These are phyloP conservation scores for Fomitopsis betulina DNA, from an alignment of 1,284 basidiomycete species.

Conservation along the genomic window DNA sequence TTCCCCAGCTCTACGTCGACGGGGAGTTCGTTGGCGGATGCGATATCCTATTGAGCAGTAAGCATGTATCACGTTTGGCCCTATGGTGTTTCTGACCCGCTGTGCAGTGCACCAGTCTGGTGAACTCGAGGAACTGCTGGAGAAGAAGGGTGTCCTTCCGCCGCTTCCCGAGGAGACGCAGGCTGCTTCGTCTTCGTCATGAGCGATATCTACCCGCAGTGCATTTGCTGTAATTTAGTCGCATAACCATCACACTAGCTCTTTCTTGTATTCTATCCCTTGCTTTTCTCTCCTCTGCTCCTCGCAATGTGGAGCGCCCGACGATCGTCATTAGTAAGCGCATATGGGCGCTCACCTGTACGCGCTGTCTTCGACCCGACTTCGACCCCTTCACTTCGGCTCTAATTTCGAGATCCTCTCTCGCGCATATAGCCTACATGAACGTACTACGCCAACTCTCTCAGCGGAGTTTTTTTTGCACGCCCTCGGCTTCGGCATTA, in stretches of 20 bases:
- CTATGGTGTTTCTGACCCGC: neutral
- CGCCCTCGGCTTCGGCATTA: neutral
- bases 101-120: constrained; percentile 90
- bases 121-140: constrained; percentile 83
- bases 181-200: neutral
- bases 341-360: neutral
- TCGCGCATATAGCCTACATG: neutral
- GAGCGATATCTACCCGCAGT: neutral
- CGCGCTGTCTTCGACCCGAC: no score
- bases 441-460: neutral
- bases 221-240: neutral
- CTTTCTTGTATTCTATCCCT: neutral
- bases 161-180: constrained; percentile 19
- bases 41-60: constrained; percentile 90
- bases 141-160: constrained; percentile 67
- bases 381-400: neutral
- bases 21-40: constrained; percentile 97
- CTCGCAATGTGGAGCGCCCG: neutral
- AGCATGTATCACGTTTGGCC: constrained; percentile 32
- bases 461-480: neutral
- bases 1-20: constrained; percentile 93
- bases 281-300: neutral
- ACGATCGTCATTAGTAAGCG: neutral
- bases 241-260: neutral
- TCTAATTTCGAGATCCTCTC: no score